phyloP scores from a whole-genome alignment of 805 yeast species.

The Candida vartiovaarae region DNA sequence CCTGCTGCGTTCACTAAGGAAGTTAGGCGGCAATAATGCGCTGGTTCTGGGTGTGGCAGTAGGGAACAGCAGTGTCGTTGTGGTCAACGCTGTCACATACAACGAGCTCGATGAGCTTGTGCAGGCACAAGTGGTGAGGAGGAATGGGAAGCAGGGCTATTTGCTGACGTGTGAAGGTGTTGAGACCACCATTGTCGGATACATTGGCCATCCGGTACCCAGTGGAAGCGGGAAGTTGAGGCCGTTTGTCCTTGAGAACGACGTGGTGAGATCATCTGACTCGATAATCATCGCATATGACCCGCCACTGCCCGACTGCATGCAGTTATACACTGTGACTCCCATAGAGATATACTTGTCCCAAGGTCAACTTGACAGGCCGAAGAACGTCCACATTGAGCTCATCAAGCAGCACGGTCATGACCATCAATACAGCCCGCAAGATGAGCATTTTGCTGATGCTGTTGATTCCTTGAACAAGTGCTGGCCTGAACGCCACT shows the following conservation, averaged over 20 bases:
- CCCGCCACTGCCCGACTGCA: constrained; percentile 61
- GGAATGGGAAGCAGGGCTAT: not conserved
- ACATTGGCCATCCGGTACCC: constrained; percentile 2
- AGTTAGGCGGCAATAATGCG: constrained; percentile 3
- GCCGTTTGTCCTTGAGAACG: constrained; percentile 1
- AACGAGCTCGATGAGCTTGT: constrained; percentile 4
- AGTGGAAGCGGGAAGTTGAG: not conserved
- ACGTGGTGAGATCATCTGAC: constrained; percentile 1
- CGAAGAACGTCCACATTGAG: not conserved
- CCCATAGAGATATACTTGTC: constrained; percentile 60
- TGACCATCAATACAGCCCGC: constrained; percentile 1
- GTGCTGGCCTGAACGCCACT: constrained; percentile 15
- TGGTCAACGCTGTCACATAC: constrained; percentile 8
- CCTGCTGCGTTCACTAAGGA: constrained; percentile 16
- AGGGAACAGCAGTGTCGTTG: constrained; percentile 4
- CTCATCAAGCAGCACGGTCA: constrained; percentile 8
- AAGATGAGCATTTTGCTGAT: constrained; percentile 6
- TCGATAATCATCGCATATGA: constrained; percentile 45
- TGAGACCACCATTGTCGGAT: constrained; percentile 4
- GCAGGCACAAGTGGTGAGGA: not conserved
- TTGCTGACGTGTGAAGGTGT: not conserved
- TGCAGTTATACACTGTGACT: constrained; percentile 72
- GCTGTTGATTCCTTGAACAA: constrained; percentile 13
- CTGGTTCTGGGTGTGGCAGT: constrained; percentile 13
- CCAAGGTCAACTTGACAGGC: constrained; percentile 8